phyloP scores from a whole-genome alignment of 2,329 filamentous ascomycete genomes.

The Aspergillus unguis region DNA sequence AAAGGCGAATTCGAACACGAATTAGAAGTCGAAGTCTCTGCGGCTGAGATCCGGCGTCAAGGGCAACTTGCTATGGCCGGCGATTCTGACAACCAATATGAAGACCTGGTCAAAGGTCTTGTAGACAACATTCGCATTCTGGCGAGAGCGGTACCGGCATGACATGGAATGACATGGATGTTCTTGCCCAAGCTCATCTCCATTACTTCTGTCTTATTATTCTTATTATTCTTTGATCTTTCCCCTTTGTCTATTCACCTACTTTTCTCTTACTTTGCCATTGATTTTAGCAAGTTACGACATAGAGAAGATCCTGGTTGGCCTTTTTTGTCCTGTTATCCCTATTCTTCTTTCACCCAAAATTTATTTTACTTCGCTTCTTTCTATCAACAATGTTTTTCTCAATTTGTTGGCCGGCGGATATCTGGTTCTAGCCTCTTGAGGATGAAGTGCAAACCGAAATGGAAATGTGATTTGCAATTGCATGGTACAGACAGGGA shows the following conservation, averaged over 20 bases:
- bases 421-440: too few relatives aligned
- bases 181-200: slow-evolving; percentile 12
- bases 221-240: not conserved
- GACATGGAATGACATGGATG: not conserved
- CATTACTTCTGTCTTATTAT: not conserved
- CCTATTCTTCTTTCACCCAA: not conserved
- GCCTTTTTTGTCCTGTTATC: not conserved
- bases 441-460: too few relatives aligned
- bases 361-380: too few relatives aligned
- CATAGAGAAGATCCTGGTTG: slow-evolving; percentile 7
- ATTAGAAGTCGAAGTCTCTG: slow-evolving; percentile 49
- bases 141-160: slow-evolving; percentile 40
- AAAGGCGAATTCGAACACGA: slow-evolving; percentile 47
- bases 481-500: not conserved
- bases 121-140: slow-evolving; percentile 49
- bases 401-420: too few relatives aligned
- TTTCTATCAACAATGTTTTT: too few relatives aligned
- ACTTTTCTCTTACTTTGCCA: slow-evolving; percentile 10
- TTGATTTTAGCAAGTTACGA: not conserved
- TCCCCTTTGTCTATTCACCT: not conserved
- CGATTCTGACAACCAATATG: slow-evolving; percentile 43
- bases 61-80: slow-evolving; percentile 40
- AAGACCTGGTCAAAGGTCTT: slow-evolving; percentile 47
- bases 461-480: too few relatives aligned
- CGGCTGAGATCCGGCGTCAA: slow-evolving; percentile 44